These are phyloP conservation scores for Macrocybe gigantea DNA, from an alignment of 768 basidiomycete genomes.

Conservation along the genomic window DNA sequence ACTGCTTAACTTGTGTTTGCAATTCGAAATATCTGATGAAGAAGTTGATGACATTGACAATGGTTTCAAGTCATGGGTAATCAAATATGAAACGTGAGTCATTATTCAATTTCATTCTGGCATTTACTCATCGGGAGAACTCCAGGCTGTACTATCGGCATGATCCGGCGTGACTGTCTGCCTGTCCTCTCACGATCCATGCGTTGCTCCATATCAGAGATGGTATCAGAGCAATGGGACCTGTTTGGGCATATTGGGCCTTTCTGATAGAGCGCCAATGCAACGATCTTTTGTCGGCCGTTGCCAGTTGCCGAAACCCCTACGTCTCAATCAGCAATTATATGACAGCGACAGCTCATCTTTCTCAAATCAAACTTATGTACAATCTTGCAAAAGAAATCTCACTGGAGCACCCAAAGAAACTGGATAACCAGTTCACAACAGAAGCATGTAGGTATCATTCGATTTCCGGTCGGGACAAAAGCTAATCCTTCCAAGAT, in stretches of 20 bases:
- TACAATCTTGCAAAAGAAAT: too few relatives aligned
- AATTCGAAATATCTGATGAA: conserved; percentile 21
- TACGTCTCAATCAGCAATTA: conserved; percentile 9
- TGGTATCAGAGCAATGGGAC: conserved; percentile 24
- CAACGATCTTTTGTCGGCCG: conserved; percentile 17
- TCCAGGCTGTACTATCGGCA: not conserved
- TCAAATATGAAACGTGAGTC: not conserved
- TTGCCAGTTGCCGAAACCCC: conserved; percentile 20
- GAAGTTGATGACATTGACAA: conserved; percentile 1
- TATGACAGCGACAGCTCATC: conserved; percentile 10
- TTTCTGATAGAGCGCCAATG: conserved; percentile 34
- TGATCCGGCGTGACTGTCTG: not conserved
- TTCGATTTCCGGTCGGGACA: too few relatives aligned
- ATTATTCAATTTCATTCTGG: not conserved
- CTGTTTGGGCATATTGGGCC: conserved; percentile 33
- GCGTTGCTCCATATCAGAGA: conserved; percentile 29
- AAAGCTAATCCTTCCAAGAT: too few relatives aligned
- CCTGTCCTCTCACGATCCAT: conserved; percentile 23
- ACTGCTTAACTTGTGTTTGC: conserved; percentile 28
- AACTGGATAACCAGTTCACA: too few relatives aligned
- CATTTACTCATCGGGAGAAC: not conserved
- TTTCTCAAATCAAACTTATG: conserved; percentile 10
- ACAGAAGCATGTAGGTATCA: too few relatives aligned
- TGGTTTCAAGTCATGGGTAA: not conserved
- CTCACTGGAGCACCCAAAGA: too few relatives aligned